Evolutionary conservation across 345 rosid genomes (phyloP), one percentile per base, ranked within the genome.

Genomic region (Acer campestre): DNA sequence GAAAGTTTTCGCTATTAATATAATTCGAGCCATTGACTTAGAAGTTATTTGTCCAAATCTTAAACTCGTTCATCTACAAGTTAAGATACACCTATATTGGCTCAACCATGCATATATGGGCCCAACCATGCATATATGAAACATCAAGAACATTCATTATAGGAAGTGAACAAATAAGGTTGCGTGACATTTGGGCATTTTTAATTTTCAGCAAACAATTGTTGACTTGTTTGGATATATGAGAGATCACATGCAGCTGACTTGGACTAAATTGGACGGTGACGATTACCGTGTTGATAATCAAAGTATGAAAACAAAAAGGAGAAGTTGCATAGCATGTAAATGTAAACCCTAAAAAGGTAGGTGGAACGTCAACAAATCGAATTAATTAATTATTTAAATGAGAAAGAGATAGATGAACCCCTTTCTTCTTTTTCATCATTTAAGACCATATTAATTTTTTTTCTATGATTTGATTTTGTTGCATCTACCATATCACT

Each of bases 281-380:
- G 58, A 49, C 3, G 55, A 35, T 35, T 35, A 1, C 55, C 55
- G 14, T 3, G 55, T 49, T 49, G 16, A 49, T 13, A 11, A 49
- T 49, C 55, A 51, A 42, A 0, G 9, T 16, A 4, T 7, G 49
- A 27, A 10, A 29, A 29, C 9, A 56, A 35, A 56, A 6, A 11
- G 17, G 10, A 42, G 46, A 40, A 71, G 3, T 11, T 20, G 10
- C 10, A 25, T 2, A 31, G 35, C 8, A 11, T 12, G 53, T 48
- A 14, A 40, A 20, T 7, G 62, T 10, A 7, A 56, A 6, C 0
- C 5, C 5, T 35, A 35, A 44, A 59, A 40, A 25, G 69, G 74
- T 72, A 6, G 38, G 74, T 72, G 35, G 59, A 76, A 68, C 68
- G 77, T 61, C 77, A 71, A 67, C 6, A 35, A 35, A 35, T 35